A percentile compares a stretch with the other conserved stretches of the same genome.
phyloP scores from a whole-genome alignment of 305 asterid genomes.

The Ilex paraguariensis region DNA sequence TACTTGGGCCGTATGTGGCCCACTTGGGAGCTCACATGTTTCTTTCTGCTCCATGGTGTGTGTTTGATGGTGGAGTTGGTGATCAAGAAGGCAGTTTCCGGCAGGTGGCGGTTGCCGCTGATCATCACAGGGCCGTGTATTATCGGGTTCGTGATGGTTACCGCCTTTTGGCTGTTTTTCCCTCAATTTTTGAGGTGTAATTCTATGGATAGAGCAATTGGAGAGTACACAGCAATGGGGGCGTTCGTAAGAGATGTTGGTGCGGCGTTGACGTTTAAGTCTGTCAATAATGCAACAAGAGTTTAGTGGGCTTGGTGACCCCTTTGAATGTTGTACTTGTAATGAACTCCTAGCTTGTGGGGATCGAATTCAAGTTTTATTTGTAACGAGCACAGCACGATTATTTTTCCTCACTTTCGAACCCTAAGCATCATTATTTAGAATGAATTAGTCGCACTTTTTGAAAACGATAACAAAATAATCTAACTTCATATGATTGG shows the following conservation, averaged over 20 bases:
- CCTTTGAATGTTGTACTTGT: no score
- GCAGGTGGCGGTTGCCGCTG: slow-evolving; percentile 22
- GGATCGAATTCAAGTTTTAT: no score
- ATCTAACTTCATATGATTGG: no score
- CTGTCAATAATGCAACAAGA: background rate
- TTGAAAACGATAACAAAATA: no score
- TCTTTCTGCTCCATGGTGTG: slow-evolving; percentile 46
- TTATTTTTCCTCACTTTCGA: no score
- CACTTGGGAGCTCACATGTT: slow-evolving; percentile 28
- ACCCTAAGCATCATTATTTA: no score
- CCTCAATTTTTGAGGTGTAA: slow-evolving; percentile 42
- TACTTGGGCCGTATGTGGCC: slow-evolving; percentile 40
- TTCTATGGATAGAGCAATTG: slow-evolving; percentile 33
- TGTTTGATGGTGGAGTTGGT: slow-evolving; percentile 25
- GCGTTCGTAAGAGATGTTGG: background rate
- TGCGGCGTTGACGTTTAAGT: background rate
- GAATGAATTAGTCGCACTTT: no score
- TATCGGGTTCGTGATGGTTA: slow-evolving; percentile 26
- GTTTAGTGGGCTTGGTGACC: no score
- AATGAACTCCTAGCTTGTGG: no score
- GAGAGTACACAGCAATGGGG: background rate
- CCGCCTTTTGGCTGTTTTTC: slow-evolving; percentile 52
- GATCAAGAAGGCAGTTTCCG: slow-evolving; percentile 18
- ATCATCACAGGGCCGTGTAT: slow-evolving; percentile 28
- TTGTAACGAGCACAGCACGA: no score